phyloP scores from a whole-genome alignment of 2,329 filamentous ascomycete genomes.

The Fusarium hainanense region DNA sequence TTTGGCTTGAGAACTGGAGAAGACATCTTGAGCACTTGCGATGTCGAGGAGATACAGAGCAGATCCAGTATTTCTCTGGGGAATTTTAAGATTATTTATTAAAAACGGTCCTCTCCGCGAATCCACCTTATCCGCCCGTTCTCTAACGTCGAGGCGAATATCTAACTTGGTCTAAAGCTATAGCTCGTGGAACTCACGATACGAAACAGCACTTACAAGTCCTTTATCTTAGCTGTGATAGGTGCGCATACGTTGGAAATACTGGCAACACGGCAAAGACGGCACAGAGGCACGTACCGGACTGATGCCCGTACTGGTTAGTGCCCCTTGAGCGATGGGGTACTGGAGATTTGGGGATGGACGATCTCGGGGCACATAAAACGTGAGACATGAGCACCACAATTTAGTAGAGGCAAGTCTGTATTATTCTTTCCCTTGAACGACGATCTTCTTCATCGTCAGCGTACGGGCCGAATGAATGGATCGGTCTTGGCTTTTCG shows the following conservation, averaged over 20 bases:
- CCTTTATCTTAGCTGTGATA: background rate
- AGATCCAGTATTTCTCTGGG: background rate
- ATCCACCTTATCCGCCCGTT: background rate
- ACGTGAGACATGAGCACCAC: background rate
- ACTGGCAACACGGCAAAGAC: constrained; percentile 9
- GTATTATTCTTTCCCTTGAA: background rate
- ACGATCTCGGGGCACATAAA: background rate
- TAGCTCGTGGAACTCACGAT: background rate
- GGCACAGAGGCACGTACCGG: constrained; percentile 3
- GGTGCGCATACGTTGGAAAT: constrained; percentile 9
- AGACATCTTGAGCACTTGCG: constrained; percentile 1
- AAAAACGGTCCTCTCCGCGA: constrained; percentile 3
- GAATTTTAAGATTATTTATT: constrained; percentile 15
- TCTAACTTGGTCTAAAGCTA: background rate
- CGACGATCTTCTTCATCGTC: background rate
- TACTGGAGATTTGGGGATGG: background rate
- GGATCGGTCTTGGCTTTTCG: background rate
- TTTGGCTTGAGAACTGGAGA: constrained; percentile 13
- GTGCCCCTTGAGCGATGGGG: background rate
- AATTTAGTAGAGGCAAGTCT: background rate
- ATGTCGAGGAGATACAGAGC: background rate
- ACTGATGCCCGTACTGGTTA: constrained; percentile 7
- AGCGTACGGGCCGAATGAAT: constrained; percentile 14
- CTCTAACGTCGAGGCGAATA: constrained; percentile 2
- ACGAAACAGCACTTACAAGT: background rate